Percentiles rank a stretch among this genome's conserved stretches.
phyloP scores from a whole-genome alignment of 2,329 filamentous ascomycete species.

The Sclerotinia nivalis region DNA sequence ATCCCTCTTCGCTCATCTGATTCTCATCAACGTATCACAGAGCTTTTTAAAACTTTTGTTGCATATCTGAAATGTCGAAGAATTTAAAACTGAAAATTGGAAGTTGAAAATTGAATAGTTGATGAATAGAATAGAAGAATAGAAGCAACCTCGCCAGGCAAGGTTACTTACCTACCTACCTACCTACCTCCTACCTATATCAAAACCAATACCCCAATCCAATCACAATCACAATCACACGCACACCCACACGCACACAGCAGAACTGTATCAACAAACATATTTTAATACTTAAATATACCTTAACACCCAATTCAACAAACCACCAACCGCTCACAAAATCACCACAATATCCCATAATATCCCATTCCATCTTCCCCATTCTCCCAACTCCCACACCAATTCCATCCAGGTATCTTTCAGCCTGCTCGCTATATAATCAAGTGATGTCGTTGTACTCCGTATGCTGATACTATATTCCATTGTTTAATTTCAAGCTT shows the following conservation, averaged over 20 bases:
- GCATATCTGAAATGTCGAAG: not conserved
- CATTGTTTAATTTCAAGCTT: not conserved
- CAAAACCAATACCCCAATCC: too few species aligned
- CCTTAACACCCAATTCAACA: too few species aligned
- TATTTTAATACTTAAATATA: too few species aligned
- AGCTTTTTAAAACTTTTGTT: not conserved
- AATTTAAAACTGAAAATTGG: not conserved
- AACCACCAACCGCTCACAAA: not conserved
- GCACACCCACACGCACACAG: too few species aligned
- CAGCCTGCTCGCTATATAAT: not conserved
- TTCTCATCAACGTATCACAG: not conserved
- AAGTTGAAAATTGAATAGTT: too few species aligned
- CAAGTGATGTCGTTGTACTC: not conserved
- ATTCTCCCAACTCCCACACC: not conserved
- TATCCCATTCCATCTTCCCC: not conserved
- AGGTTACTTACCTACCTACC: not conserved
- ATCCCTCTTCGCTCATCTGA: not conserved
- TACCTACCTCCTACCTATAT: not conserved
- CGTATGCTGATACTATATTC: not conserved
- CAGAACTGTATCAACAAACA: too few species aligned
- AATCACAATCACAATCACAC: too few species aligned
- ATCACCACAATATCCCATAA: not conserved
- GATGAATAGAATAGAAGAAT: not conserved
- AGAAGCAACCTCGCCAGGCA: not conserved
- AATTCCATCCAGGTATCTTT: constrained; percentile 8